Percentiles rank a stretch among this genome's conserved stretches.
Evolutionary conservation across 2,329 filamentous ascomycete species (phyloP).

Genomic region (Xylaria sp.): DNA sequence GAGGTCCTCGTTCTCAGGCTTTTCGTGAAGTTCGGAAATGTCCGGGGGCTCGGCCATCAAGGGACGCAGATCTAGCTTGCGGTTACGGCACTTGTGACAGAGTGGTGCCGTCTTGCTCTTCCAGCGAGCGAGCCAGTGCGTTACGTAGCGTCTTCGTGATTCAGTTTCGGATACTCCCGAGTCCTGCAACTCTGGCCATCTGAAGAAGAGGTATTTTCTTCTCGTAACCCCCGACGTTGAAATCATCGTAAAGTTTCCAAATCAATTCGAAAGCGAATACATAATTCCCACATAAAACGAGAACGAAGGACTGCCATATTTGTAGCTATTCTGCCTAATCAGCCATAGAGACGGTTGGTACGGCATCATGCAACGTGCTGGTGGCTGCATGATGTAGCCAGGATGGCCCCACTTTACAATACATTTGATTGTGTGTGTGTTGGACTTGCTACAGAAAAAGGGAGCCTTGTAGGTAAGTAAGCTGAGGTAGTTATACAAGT

Average conservation of each 20-base stretch:
- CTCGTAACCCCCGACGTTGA: neutral
- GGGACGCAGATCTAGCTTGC: constrained; percentile 22
- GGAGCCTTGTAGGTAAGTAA: too few relatives aligned
- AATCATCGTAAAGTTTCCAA: neutral
- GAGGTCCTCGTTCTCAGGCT: constrained; percentile 1
- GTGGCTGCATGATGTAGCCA: constrained; percentile 13
- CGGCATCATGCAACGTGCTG: constrained; percentile 3
- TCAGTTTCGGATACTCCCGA: neutral
- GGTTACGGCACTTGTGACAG: constrained; percentile 17
- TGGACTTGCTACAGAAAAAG: too few relatives aligned
- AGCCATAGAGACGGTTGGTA: neutral
- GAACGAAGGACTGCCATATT: neutral
- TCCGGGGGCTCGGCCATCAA: constrained; percentile 5
- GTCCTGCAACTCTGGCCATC: neutral
- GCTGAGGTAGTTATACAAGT: too few relatives aligned
- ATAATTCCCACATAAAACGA: neutral
- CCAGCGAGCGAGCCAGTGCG: constrained; percentile 3
- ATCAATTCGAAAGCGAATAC: neutral
- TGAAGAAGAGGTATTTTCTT: neutral
- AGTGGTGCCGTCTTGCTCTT: neutral
- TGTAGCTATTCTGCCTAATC: neutral
- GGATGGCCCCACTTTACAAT: too few relatives aligned
- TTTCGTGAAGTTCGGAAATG: neutral
- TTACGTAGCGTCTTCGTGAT: neutral
- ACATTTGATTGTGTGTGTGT: too few relatives aligned